Base-by-base conservation (phyloP, 352 stramenopile genomes). In the Pythium monospermum region DNA sequence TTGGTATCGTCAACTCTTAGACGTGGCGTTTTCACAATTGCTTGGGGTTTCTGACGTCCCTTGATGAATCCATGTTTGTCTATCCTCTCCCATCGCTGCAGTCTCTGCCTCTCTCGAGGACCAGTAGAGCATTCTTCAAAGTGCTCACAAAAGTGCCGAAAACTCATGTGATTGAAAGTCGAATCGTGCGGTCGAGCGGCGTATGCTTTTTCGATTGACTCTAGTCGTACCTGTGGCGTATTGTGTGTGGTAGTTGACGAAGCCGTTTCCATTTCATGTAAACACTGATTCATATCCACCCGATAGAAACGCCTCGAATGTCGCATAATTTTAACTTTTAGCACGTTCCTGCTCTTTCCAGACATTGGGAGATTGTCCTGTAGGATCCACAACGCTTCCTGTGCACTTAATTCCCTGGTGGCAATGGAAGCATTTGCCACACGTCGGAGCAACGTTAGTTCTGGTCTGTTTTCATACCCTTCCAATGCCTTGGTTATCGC, bases 381-480 rank as follows among this genome's bases (percentile, higher is more conserved):
- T 16, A 45, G 39, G n/a, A 45, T 45, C 39, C 39, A 45, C 30
- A 45, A 27, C 16, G 39, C 19, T 45, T 45, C 39, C n/a, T 45
- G 39, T 28, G 41, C 39, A 31, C 38, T 48, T 5, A 49, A 38
- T 37, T 57, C 49, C 43, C 38, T 16, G 0, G 36, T 23, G 0
- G 39, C 4, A 2, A 57, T 22, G 13, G 40, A 23, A 12, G 40
- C 40, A 33, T 57, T 51, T 35, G 51, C 33, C 7, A 59, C 42
- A 2, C 33, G 8, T n/a, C 25, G 32, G 2, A 51, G 51, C 11
- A 33, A 12, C 2, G 5, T n/a, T 25, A 31, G 19, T n/a, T 48
- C 18, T 21, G 30, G 21, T 13, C 7, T 40, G 6, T 36, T 2
- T 1, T 5, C 4, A 18, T 23, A 13, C 36, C 31, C 44, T 12